phyloP scores from a whole-genome alignment of 352 stramenopile species.

The Phytophthora foliorum region DNA sequence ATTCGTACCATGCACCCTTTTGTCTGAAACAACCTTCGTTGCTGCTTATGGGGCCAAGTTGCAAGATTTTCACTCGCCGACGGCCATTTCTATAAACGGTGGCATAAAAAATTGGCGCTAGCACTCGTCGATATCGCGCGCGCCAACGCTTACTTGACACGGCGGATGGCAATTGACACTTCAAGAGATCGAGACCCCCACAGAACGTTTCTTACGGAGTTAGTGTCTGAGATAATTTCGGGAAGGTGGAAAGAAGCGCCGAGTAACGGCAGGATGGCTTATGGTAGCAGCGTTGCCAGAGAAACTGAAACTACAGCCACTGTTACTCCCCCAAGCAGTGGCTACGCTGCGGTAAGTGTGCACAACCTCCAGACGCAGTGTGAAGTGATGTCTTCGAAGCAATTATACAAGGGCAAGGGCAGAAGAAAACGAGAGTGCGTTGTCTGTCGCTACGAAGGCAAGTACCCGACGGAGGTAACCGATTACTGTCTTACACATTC shows the following conservation, averaged over 20 bases:
- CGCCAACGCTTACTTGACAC: constrained; percentile 16
- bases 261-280: constrained; percentile 7
- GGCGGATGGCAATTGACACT: not conserved
- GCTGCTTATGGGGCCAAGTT: too few species aligned
- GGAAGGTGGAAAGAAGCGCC: constrained; percentile 3
- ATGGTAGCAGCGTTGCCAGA: not conserved
- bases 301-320: too few species aligned
- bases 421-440: not conserved
- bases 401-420: not conserved
- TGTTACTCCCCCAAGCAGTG: not conserved
- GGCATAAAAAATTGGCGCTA: constrained; percentile 38
- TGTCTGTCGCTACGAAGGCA: constrained; percentile 6
- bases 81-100: constrained; percentile 38
- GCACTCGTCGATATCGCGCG: constrained; percentile 20
- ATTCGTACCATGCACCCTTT: too few species aligned
- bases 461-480: constrained; percentile 5
- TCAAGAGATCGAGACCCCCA: constrained; percentile 4
- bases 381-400: not conserved
- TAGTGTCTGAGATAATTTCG: constrained; percentile 7
- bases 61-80: constrained; percentile 37
- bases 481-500: constrained; percentile 8
- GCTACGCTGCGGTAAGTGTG: not conserved
- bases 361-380: not conserved
- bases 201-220: constrained; percentile 11
- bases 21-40: too few species aligned